These are phyloP conservation scores for Brassica cretica DNA, from an alignment of 345 rosid species.

Conservation along the genomic window DNA sequence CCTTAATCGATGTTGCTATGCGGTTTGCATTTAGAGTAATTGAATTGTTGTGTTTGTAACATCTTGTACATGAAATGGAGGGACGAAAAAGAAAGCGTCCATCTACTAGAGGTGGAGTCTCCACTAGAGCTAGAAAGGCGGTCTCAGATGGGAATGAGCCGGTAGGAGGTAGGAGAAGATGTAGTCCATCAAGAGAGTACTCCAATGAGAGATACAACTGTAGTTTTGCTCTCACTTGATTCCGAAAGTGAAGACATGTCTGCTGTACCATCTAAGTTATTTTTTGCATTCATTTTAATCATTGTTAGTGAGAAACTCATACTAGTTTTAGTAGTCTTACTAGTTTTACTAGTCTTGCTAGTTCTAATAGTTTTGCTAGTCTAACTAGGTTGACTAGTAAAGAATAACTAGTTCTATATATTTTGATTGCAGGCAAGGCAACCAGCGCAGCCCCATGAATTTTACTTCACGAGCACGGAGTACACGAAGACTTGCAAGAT, in stretches of 20 bases:
- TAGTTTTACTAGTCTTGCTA: no score
- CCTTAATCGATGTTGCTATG: not conserved
- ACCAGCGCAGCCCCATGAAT: not conserved
- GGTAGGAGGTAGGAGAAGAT: not conserved
- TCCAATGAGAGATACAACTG: not conserved
- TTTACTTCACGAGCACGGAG: not conserved
- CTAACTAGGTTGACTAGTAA: no score
- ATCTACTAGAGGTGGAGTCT: not conserved
- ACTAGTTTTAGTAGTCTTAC: not conserved
- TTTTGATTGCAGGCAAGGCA: not conserved
- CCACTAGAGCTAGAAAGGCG: not conserved
- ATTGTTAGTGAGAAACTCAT: not conserved
- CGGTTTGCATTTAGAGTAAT: not conserved
- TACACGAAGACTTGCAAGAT: not conserved
- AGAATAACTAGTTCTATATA: no score
- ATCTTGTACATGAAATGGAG: not conserved
- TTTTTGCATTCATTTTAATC: not conserved
- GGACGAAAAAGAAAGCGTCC: not conserved
- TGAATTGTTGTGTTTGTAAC: not conserved
- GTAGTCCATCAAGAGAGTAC: not conserved
- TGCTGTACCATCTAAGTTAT: not conserved
- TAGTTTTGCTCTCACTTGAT: not conserved
- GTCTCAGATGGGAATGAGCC: not conserved
- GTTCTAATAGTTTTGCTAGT: no score
- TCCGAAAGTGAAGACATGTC: not conserved